These are phyloP conservation scores for Psilocybe cubensis DNA, from an alignment of 768 basidiomycete genomes.

Conservation along the genomic window DNA sequence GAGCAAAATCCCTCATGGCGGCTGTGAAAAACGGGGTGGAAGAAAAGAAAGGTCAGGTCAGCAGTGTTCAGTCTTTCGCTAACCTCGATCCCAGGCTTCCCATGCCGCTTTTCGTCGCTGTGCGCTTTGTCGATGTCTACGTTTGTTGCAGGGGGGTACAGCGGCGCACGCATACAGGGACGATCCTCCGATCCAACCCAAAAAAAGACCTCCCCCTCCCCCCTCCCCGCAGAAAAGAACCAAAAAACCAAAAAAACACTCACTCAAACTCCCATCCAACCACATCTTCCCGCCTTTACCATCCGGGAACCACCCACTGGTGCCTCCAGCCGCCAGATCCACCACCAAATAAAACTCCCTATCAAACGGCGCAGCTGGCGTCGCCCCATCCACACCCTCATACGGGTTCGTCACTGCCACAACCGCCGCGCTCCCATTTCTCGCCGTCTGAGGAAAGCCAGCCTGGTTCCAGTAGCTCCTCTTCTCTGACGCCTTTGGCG, in stretches of 20 bases:
- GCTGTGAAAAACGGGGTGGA: conserved; percentile 19
- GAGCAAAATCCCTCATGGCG: conserved; percentile 77
- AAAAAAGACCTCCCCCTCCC: too few relatives aligned
- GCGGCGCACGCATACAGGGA: too few relatives aligned
- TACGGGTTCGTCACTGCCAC: conserved; percentile 61
- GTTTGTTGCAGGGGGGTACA: too few relatives aligned
- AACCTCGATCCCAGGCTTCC: too few relatives aligned
- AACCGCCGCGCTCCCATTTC: conserved; percentile 53
- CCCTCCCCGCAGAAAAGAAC: not conserved
- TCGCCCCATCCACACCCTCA: conserved; percentile 37
- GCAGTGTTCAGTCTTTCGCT: too few relatives aligned
- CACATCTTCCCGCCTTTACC: conserved; percentile 74
- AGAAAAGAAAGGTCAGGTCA: not conserved
- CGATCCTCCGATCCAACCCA: too few relatives aligned
- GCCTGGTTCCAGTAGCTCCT: conserved; percentile 73
- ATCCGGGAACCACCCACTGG: conserved; percentile 91
- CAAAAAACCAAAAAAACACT: conserved; percentile 21
- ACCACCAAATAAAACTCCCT: conserved; percentile 81
- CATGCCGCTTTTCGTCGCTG: too few relatives aligned
- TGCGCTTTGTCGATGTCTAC: too few relatives aligned
- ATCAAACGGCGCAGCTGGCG: conserved; percentile 79
- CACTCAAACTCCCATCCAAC: conserved; percentile 64
- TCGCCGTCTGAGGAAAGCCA: conserved; percentile 61
- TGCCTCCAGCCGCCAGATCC: conserved; percentile 78
- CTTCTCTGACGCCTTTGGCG: conserved; percentile 25